Percentiles rank a stretch among this genome's conserved stretches.
These are phyloP conservation scores for Tremella yokohamensis DNA, from an alignment of 768 basidiomycete genomes.

Conservation along the genomic window DNA sequence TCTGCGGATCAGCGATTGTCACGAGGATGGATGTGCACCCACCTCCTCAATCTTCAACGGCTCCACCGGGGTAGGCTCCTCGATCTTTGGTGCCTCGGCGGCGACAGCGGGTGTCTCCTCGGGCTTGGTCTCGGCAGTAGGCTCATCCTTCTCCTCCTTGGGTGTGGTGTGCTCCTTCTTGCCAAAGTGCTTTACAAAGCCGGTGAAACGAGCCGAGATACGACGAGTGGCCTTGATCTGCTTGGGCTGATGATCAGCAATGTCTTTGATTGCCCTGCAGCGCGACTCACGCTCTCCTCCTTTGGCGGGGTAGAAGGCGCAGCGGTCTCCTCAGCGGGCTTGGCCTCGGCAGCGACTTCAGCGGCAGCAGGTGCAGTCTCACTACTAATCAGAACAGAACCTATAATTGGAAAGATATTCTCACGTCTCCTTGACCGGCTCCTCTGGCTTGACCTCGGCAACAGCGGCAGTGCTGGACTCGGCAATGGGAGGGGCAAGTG, in stretches of 20 bases:
- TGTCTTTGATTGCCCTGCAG: not conserved
- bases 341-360: conserved; percentile 50
- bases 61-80: conserved; percentile 73
- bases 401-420: conserved; percentile 37
- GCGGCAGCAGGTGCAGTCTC: conserved; percentile 50
- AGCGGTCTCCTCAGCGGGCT: conserved; percentile 39
- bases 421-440: conserved; percentile 65
- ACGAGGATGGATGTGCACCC: conserved; percentile 5
- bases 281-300: conserved; percentile 57
- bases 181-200: conserved; percentile 66
- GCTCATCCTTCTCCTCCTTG: conserved; percentile 47
- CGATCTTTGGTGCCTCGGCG: conserved; percentile 83
- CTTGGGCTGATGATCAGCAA: conserved; percentile 35
- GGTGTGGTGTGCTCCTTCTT: conserved; percentile 37
- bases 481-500: conserved; percentile 35
- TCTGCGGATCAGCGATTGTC: too few species aligned
- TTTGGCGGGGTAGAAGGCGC: conserved; percentile 53
- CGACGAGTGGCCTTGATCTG: conserved; percentile 70
- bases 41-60: conserved; percentile 62
- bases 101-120: conserved; percentile 59
- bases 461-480: conserved; percentile 15
- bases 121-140: conserved; percentile 45
- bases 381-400: conserved; percentile 18
- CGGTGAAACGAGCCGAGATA: conserved; percentile 74
- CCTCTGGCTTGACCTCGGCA: conserved; percentile 20